Evolutionary conservation across 2,329 filamentous ascomycete species (phyloP).

Genomic region (Venturia aucupariae): DNA sequence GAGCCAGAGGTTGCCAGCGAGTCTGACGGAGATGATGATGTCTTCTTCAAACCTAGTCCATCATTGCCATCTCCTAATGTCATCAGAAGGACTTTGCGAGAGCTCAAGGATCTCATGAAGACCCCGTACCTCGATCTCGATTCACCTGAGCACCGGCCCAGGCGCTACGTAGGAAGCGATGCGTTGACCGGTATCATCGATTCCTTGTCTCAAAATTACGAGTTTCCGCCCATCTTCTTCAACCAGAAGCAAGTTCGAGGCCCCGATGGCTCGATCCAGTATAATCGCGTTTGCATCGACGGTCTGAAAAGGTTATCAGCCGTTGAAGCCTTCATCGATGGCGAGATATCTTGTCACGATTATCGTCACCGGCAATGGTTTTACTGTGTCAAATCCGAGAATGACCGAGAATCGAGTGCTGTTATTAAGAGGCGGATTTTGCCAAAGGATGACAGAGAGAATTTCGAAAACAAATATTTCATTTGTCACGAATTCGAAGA

Average conservation of each 20-base stretch:
- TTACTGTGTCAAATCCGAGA: not conserved
- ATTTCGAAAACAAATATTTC: constrained; percentile 33
- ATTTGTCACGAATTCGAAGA: constrained; percentile 36
- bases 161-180: constrained; percentile 30
- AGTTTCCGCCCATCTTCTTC: constrained; percentile 41
- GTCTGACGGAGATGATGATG: constrained; percentile 8
- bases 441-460: constrained; percentile 25
- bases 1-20: not conserved
- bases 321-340: constrained; percentile 35
- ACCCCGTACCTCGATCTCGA: constrained; percentile 32
- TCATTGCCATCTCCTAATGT: constrained; percentile 4
- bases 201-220: constrained; percentile 31
- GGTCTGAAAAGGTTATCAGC: constrained; percentile 42
- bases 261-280: constrained; percentile 17
- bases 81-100: constrained; percentile 1
- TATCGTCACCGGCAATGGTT: constrained; percentile 34
- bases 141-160: constrained; percentile 23
- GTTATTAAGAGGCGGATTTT: constrained; percentile 24
- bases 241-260: constrained; percentile 25
- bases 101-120: constrained; percentile 21
- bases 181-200: constrained; percentile 28
- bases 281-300: constrained; percentile 34
- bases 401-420: constrained; percentile 6
- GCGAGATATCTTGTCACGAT: constrained; percentile 36
- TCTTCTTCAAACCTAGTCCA: constrained; percentile 6